Conservation (phyloP, 2,329 filamentous ascomycete species). For the Penicillium sp. region DNA sequence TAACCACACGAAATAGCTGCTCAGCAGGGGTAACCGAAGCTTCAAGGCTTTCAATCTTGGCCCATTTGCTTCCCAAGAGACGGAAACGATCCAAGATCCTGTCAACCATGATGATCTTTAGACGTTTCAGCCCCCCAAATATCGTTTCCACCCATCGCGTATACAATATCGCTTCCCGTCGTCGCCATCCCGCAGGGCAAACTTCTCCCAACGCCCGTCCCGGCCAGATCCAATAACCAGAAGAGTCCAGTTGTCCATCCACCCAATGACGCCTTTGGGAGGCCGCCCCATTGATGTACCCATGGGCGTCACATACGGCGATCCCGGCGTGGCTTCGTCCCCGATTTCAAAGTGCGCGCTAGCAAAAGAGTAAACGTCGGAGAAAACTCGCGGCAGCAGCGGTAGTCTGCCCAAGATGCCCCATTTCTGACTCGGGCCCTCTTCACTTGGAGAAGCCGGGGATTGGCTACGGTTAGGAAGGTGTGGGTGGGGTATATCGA, state of each 20-base stretch:
- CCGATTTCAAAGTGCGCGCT: slow-evolving; percentile 80
- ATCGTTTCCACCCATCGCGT: slow-evolving; percentile 80
- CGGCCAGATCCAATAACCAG: slow-evolving; percentile 76
- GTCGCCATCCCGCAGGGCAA: slow-evolving; percentile 67
- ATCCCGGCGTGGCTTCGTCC: slow-evolving; percentile 60
- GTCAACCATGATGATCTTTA: neutral
- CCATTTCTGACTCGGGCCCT: slow-evolving; percentile 72
- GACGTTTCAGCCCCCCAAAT: slow-evolving; percentile 54
- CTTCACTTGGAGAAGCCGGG: slow-evolving; percentile 37
- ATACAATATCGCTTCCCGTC: slow-evolving; percentile 68
- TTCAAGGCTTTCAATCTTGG: neutral
- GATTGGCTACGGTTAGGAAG: slow-evolving; percentile 38
- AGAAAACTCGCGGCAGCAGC: slow-evolving; percentile 81
- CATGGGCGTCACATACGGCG: slow-evolving; percentile 51
- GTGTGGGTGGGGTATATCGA: slow-evolving; percentile 68
- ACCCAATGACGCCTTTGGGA: slow-evolving; percentile 82
- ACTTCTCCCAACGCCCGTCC: slow-evolving; percentile 87
- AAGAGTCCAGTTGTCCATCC: slow-evolving; percentile 73
- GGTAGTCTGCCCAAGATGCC: slow-evolving; percentile 82
- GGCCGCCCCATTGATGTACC: slow-evolving; percentile 60
- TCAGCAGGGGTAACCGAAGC: neutral
- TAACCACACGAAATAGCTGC: no score
- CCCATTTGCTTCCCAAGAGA: neutral
- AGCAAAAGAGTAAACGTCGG: slow-evolving; percentile 84
- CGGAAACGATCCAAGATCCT: neutral